Conservation (phyloP, 1,284 basidiomycete species). For the Thecaphora thlaspeos region DNA sequence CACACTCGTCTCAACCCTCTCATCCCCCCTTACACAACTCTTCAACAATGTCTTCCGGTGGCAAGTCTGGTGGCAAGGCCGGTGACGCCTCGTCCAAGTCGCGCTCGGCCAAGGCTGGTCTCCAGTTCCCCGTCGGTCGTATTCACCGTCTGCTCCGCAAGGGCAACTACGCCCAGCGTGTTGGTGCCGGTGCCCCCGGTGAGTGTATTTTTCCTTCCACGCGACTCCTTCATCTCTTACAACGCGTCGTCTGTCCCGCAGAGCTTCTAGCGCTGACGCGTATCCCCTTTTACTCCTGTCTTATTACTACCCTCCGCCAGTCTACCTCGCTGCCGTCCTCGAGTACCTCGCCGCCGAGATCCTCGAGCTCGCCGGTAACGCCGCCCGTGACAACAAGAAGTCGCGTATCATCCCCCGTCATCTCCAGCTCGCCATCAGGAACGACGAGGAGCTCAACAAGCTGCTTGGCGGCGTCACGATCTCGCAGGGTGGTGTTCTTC, state of each 20-base stretch:
- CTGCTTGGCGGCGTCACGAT: conserved; percentile 64
- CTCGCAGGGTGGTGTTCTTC: conserved; percentile 82
- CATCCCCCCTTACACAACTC: conserved; percentile 2
- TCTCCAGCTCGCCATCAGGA: conserved; percentile 87
- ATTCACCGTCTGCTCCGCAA: conserved; percentile 89
- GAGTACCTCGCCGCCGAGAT: conserved; percentile 90
- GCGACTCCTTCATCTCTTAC: neutral
- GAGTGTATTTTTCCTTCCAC: conserved; percentile 53
- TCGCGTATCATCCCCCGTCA: conserved; percentile 96
- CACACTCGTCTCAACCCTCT: neutral
- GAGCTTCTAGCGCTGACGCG: too few species aligned
- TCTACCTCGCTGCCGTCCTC: conserved; percentile 84
- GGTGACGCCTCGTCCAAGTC: conserved; percentile 62
- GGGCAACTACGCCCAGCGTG: conserved; percentile 78
- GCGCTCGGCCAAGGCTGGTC: conserved; percentile 68
- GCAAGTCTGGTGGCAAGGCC: conserved; percentile 60
- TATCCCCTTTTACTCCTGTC: conserved; percentile 4
- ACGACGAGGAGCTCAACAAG: conserved; percentile 80
- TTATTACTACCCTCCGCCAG: conserved; percentile 60
- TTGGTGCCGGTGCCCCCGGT: conserved; percentile 75
- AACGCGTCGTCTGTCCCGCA: neutral
- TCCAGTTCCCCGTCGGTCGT: conserved; percentile 91
- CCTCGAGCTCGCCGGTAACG: conserved; percentile 91
- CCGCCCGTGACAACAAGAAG: conserved; percentile 90
- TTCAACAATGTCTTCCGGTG: conserved; percentile 56